These are phyloP conservation scores for Thozetella sp. DNA, from an alignment of 495 filamentous ascomycete species.

Conservation along the genomic window DNA sequence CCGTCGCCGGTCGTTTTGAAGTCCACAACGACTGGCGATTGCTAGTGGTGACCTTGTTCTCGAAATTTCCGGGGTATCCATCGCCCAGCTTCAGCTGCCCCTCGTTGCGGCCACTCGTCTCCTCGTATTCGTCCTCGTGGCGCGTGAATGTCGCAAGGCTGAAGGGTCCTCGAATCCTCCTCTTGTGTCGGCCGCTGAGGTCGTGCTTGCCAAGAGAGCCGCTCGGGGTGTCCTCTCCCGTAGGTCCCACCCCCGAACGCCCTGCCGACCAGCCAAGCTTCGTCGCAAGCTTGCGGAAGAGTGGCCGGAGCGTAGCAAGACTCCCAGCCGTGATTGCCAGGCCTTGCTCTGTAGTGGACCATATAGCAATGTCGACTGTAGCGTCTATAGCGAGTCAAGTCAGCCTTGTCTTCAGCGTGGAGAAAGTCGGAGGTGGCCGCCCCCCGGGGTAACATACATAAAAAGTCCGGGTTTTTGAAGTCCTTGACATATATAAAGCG, in stretches of 20 bases:
- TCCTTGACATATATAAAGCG: constrained; percentile 22
- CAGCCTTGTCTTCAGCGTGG: not conserved
- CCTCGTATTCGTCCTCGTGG: not conserved
- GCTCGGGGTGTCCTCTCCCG: not conserved
- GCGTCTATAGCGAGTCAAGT: constrained; percentile 2
- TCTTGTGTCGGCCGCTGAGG: not conserved
- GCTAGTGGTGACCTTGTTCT: not conserved
- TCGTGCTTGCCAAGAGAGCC: not conserved
- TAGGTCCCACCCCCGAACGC: not conserved
- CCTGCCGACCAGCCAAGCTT: not conserved
- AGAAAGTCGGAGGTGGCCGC: not conserved
- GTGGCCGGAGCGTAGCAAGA: constrained; percentile 27
- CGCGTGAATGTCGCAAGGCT: not conserved
- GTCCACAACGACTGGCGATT: not conserved
- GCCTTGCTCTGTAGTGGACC: constrained; percentile 28
- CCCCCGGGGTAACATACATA: constrained; percentile 9
- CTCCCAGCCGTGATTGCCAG: constrained; percentile 32
- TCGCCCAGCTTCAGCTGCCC: not conserved
- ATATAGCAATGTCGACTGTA: constrained; percentile 28
- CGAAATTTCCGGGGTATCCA: not conserved
- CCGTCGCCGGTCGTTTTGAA: not conserved
- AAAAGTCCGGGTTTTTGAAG: constrained; percentile 17
- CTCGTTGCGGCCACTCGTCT: not conserved
- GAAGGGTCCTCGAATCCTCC: not conserved
- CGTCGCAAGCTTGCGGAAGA: constrained; percentile 8